Evolutionary conservation across 2,329 filamentous ascomycete species (phyloP).

Genomic region (Capronia americana): DNA sequence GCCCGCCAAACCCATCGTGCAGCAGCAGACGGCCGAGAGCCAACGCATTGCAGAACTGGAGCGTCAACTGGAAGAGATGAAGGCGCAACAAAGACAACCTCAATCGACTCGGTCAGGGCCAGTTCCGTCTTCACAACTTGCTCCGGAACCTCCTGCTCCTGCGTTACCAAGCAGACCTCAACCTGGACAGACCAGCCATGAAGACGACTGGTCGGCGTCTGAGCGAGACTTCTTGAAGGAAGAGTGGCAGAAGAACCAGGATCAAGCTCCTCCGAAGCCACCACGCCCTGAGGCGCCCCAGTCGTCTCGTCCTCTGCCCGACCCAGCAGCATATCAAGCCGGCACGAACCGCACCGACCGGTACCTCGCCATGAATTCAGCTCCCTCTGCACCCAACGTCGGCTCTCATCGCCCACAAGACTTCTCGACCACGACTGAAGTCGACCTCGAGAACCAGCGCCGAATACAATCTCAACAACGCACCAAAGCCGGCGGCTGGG

Average conservation of each 20-base stretch:
- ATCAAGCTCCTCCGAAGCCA: conserved; percentile 38
- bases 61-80: conserved; percentile 70
- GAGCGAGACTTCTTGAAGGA: conserved; percentile 66
- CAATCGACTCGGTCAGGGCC: not conserved
- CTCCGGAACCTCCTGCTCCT: conserved; percentile 22
- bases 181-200: conserved; percentile 53
- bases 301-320: conserved; percentile 53
- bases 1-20: conserved; percentile 47
- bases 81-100: conserved; percentile 65
- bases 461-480: conserved; percentile 60
- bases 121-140: not conserved
- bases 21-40: conserved; percentile 57
- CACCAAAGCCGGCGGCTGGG: conserved; percentile 66
- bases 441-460: conserved; percentile 62
- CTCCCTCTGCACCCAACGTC: conserved; percentile 52
- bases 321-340: conserved; percentile 48
- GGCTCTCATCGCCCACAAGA: conserved; percentile 52
- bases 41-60: conserved; percentile 81
- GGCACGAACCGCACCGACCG: conserved; percentile 59
- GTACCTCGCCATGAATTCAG: conserved; percentile 61
- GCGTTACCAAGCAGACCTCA: conserved; percentile 27
- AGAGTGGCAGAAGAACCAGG: conserved; percentile 59
- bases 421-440: conserved; percentile 61
- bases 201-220: conserved; percentile 65
- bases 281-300: conserved; percentile 25